Base-by-base conservation (phyloP, 352 stramenopile genomes). In the Phytopythium helicoides region DNA sequence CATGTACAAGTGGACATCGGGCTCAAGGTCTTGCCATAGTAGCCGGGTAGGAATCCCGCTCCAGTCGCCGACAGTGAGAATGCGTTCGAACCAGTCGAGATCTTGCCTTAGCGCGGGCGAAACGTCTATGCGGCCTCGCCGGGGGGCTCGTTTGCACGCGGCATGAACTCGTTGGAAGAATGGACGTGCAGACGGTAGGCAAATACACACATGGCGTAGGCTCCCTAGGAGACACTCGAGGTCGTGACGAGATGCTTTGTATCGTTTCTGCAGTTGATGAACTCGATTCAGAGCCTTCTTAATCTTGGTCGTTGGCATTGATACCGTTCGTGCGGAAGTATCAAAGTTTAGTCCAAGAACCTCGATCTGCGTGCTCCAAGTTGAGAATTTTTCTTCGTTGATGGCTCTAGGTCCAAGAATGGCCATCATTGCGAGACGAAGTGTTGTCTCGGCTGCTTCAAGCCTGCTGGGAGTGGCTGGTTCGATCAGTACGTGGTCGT, bases 401-500 rank as follows among this genome's bases (percentile, higher is more conserved):
- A 67, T 62, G 3, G 54, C 25, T 12, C 23, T 12, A 1, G 54
- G 48, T 0, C 59, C 52, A 1, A 62, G 48, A 0, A 63, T 52
- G 6, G 52, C 47, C 3, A 62, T 15, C 49, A 65, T 65, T 6
- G 41, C 28, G 1, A 65, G 34, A 0, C 58, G 50, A 1, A 71
- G 47, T 0, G 47, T 51, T 7, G 10, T 21, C 3, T 63, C 49
- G 14, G 38, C 54, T 1, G 52, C 41, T 6, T 47, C 9, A 11
- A 59, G 54, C 1, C 57, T 49, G 15, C 49, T 15, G 2, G 0
- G 8, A 3, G 7, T 11, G 10, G 56, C 50, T 25, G 35, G 14
- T 25, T 71, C 58, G 6, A 71, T 54, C 1, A 71, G 40, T 0
- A 67, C 35, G 25, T 64, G 54, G 33, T 71, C 54, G 31, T 67